A percentile compares a stretch with the other conserved stretches of the same genome.
phyloP scores from a whole-genome alignment of 306 rosid genomes.

The Quercus robur region DNA sequence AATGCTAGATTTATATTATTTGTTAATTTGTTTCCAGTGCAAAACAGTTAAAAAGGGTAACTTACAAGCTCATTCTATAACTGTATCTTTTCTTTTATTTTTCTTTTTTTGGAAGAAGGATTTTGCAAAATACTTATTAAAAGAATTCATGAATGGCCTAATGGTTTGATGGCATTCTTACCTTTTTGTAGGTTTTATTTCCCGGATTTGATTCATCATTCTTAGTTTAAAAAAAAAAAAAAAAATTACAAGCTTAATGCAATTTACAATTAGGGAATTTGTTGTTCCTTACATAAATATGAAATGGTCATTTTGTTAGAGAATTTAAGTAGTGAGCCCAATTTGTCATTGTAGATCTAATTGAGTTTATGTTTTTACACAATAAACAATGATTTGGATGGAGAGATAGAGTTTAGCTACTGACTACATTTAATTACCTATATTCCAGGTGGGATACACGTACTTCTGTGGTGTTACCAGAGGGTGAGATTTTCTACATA shows the following conservation, averaged over 20 bases:
- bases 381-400: background rate
- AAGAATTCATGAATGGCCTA: too few relatives aligned
- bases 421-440: background rate
- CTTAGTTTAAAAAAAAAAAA: too few relatives aligned
- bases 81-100: background rate
- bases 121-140: too few relatives aligned
- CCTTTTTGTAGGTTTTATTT: too few relatives aligned
- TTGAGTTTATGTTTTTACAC: background rate
- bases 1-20: background rate
- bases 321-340: background rate
- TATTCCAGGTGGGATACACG: slow-evolving; percentile 81
- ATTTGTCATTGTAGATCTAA: background rate
- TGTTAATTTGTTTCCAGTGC: background rate
- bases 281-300: too few relatives aligned
- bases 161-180: too few relatives aligned
- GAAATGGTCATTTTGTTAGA: background rate
- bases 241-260: too few relatives aligned
- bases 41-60: background rate
- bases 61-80: background rate
- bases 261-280: too few relatives aligned
- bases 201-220: too few relatives aligned
- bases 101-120: background rate
- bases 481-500: slow-evolving; percentile 79
- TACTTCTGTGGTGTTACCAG: slow-evolving; percentile 69
- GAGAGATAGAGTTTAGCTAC: background rate